Evolutionary conservation across 148 eudicot species (phyloP).

Genomic region (Silene uniflora): DNA sequence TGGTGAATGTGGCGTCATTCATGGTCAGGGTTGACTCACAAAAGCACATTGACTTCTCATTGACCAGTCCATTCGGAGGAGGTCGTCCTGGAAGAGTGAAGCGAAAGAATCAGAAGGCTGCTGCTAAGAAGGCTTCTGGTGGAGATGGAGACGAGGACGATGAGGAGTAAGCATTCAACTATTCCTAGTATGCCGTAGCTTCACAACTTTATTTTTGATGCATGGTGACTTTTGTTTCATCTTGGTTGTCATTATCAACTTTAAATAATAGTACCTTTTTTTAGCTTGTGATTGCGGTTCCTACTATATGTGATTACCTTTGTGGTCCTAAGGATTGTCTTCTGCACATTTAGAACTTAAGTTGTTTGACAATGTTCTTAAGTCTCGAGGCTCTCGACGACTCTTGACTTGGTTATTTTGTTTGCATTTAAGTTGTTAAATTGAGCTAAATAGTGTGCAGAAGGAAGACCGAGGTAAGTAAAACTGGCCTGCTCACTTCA

Average conservation of each 20-base stretch:
- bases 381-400: background rate
- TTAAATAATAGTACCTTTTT: too few species aligned
- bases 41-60: slow-evolving; percentile 52
- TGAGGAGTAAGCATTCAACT: slow-evolving; percentile 34
- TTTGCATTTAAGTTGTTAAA: background rate
- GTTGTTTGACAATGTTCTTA: background rate
- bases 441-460: too few species aligned
- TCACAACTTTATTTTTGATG: background rate
- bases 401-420: slow-evolving; percentile 30
- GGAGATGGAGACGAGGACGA: slow-evolving; percentile 55
- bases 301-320: background rate
- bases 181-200: background rate
- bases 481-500: too few species aligned
- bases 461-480: too few species aligned
- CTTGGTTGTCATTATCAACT: background rate
- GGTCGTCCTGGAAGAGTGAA: slow-evolving; percentile 60
- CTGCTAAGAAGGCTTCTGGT: slow-evolving; percentile 55
- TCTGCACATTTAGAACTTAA: slow-evolving; percentile 11
- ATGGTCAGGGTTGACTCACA: slow-evolving; percentile 58
- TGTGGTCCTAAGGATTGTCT: background rate
- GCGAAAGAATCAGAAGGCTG: slow-evolving; percentile 51
- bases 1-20: slow-evolving; percentile 52
- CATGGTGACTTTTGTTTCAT: background rate
- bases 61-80: slow-evolving; percentile 55
- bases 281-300: background rate